Evolutionary conservation across 345 rosid species (phyloP), one percentile per base, ranked within the genome.

Genomic region (Syzygium aromaticum): DNA sequence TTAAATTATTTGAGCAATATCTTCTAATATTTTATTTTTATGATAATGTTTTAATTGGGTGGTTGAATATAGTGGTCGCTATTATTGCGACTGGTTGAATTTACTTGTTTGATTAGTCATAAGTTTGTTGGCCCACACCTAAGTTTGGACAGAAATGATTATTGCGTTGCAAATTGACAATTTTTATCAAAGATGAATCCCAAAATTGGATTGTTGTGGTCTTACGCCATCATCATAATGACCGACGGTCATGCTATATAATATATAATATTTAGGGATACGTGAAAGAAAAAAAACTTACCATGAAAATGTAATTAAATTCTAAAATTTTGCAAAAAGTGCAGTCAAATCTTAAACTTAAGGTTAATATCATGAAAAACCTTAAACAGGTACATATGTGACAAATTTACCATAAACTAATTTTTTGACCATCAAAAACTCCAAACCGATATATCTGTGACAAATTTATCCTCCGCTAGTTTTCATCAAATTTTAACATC

Each of bases 401-500:
- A 6, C 1, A 43, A 43, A 43, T 43, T 43, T 43, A 43, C 7
- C 46, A 43, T 1, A 43, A 43, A 43, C 3, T 43, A 43, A 5
- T 43, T 43, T 43, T 43, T 43, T 43, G 1, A 43, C 7, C 46
- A 43, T 1, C 7, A 43, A 43, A 43, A 43, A 43, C 46, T 5
- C 46, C 1, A 6, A 43, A 43, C 1, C 7, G 3, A 1, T 43
- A 43, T 3, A 43, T 5, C 7, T 6, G 1, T 43, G 46, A 43
- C 46, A 43, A 43, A 43, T 43, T 43, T 43, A 43, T 7, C 46
- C 6, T 5, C 7, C 1, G 46, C 7, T 43, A 43, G 46, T 43
- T 43, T 43, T 1, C 46, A 6, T 43, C 6, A 43, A 43, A 43
- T 43, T 43, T 43, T 43, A 43, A 5, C 7, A 43, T 43, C 46